phyloP scores from a whole-genome alignment of 1,284 basidiomycete genomes.

The Stereum hirsutum region DNA sequence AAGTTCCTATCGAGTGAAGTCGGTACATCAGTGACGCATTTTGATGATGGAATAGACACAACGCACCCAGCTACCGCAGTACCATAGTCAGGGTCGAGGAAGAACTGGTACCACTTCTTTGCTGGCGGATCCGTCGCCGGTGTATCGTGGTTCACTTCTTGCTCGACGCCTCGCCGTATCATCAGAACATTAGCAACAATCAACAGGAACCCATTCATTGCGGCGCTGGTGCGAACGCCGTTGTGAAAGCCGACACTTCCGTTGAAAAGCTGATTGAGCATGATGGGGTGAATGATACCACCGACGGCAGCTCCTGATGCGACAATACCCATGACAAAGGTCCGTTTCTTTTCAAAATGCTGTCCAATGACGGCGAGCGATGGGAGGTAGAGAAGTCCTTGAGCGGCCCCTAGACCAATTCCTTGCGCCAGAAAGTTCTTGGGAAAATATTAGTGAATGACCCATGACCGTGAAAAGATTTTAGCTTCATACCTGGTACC shows the following conservation, averaged over 20 bases:
- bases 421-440: constrained; percentile 43
- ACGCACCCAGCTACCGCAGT: constrained; percentile 33
- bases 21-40: background rate
- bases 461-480: background rate
- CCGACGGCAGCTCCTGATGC: constrained; percentile 35
- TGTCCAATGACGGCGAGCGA: constrained; percentile 39
- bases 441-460: background rate
- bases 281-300: constrained; percentile 25
- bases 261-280: constrained; percentile 33
- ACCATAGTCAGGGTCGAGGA: constrained; percentile 33
- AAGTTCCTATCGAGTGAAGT: constrained; percentile 23
- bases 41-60: background rate
- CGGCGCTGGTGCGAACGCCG: constrained; percentile 31
- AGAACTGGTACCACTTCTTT: constrained; percentile 17
- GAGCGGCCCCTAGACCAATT: constrained; percentile 41
- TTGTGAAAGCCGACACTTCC: constrained; percentile 27
- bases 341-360: constrained; percentile 35
- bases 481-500: background rate
- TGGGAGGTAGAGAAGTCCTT: constrained; percentile 41
- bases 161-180: constrained; percentile 28
- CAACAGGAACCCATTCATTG: constrained; percentile 25
- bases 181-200: constrained; percentile 30
- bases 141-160: constrained; percentile 19
- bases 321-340: constrained; percentile 41
- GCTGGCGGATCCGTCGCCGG: constrained; percentile 8